Base-by-base conservation (phyloP, 169 alveolate genomes). In the Plasmodium ovale region DNA sequence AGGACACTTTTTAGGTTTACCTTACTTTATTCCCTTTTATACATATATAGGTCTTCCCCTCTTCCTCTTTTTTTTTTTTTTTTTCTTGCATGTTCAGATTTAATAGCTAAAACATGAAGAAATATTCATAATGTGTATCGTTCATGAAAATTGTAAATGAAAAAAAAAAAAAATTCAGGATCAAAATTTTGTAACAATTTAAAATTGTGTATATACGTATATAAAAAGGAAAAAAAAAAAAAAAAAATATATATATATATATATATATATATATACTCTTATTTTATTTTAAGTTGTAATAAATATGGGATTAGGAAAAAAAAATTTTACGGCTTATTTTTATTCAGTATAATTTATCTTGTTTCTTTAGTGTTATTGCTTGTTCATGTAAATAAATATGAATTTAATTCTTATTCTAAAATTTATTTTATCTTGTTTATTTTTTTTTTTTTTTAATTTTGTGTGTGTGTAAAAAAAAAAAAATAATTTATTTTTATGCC, bases 351-450 rank as follows among this genome's bases (percentile, higher is more conserved):
- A 67, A 33, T 67, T 67, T 39, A 27, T 14, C 21, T 3, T 33
- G n/a, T 67, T 37, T 19, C 21, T 16, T 67, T 67, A n/a, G 37
- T 67, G 31, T 67, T 37, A 67, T 67, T 67, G 77, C 77, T 67
- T 67, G 59, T 67, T 67, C 56, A 67, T 29, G 56, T 67, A 33
- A 67, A 60, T 29, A 60, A 37, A 51, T 37, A 51, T 67, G 21
- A 33, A 25, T 35, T 67, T 67, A 67, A 33, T 37, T 37, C 77
- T 67, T 67, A 67, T 44, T 37, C 37, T 67, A 51, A 14, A 29
- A 33, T 21, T 39, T 67, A 42, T 51, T 67, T 67, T 51, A 39
- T 67, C 33, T 21, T 37, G 21, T 67, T 67, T 67, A 33, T 37
- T 39, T n/a, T 1, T 4, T 54, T 54, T 64, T 64, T 64, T 10